phyloP scores from a whole-genome alignment of 1,284 basidiomycete species.

The Somion occarium region DNA sequence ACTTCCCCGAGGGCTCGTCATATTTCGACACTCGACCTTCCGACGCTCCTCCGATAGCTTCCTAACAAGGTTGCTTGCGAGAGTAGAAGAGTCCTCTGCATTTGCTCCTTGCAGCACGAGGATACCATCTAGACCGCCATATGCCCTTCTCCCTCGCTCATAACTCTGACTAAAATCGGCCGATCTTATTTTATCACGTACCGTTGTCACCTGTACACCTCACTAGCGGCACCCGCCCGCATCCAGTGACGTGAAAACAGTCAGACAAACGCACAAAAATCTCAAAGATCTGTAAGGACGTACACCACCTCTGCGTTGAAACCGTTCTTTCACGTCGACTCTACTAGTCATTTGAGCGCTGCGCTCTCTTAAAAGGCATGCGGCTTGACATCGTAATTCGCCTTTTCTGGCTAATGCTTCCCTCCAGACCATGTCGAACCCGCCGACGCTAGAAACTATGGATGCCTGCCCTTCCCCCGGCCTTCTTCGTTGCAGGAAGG shows the following conservation, averaged over 20 bases:
- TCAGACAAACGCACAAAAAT: too few relatives aligned
- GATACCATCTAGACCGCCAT: background rate
- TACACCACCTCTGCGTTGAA: too few relatives aligned
- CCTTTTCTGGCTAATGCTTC: background rate
- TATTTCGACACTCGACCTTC: background rate
- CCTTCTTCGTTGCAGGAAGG: constrained; percentile 4
- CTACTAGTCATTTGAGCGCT: too few relatives aligned
- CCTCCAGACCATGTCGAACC: background rate
- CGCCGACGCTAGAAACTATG: background rate
- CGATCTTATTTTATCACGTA: background rate
- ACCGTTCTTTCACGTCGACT: too few relatives aligned
- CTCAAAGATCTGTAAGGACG: too few relatives aligned
- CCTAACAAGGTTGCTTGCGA: background rate
- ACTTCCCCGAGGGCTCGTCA: background rate
- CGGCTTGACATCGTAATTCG: background rate
- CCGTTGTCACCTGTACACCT: background rate
- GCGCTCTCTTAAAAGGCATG: background rate
- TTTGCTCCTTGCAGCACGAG: background rate
- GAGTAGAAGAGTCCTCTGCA: background rate
- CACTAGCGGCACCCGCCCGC: background rate
- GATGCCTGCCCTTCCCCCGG: too few relatives aligned
- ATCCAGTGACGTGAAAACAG: too few relatives aligned
- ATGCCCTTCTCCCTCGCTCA: background rate
- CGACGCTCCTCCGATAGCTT: background rate
- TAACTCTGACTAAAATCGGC: background rate